Base-by-base conservation (phyloP, 2,329 filamentous ascomycete genomes). In the Trichophaea hybrida region DNA sequence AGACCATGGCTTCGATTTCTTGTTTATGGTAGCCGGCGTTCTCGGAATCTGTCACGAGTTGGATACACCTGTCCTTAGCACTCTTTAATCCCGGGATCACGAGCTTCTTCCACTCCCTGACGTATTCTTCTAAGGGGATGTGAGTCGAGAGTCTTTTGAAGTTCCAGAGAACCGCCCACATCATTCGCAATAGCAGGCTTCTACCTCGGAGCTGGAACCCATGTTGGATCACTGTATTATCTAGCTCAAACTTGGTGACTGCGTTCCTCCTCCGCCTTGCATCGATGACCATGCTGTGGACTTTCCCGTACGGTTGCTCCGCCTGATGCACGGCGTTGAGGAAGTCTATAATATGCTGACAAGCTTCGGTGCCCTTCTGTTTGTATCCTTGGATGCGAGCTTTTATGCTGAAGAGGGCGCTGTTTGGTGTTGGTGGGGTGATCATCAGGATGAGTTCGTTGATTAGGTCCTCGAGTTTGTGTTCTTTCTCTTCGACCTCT, bases 401-500 rank as follows among this genome's bases (percentile, higher is more conserved):
- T 8, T 10, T 37, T 6, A 13, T 53, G 33, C 50, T 53, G 17
- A 17, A 15, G 13, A 35, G 37, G 12, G 32, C 32, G 7, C 24
- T 35, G 13, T 53, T 53, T n/a, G 13, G 4, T 12, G 50, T 33
- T n/a, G 13, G 4, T 12, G 50, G 5, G 13, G 12, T 10, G 8
- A 12, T 13, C 15, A 5, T 4, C 1, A n/a, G 7, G 1, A n/a
- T 6, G 17, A 57, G 50, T 3, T 37, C 12, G 15, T 57, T 50
- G 24, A 43, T 24, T 17, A 49, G 33, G 6, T 57, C 54, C 31
- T 71, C 64, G 1, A 77, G 61, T 15, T 62, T 35, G 1, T 67
- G 58, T 32, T 72, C 61, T 2, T 65, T 57, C 1, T 53, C 34
- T 1, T 67, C 52, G 6, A 77, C 65, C 17, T 65, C 60, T 1